These are phyloP conservation scores for Tillandsia leiboldiana DNA, from an alignment of 176 grass and related monocot species.

Conservation along the genomic window DNA sequence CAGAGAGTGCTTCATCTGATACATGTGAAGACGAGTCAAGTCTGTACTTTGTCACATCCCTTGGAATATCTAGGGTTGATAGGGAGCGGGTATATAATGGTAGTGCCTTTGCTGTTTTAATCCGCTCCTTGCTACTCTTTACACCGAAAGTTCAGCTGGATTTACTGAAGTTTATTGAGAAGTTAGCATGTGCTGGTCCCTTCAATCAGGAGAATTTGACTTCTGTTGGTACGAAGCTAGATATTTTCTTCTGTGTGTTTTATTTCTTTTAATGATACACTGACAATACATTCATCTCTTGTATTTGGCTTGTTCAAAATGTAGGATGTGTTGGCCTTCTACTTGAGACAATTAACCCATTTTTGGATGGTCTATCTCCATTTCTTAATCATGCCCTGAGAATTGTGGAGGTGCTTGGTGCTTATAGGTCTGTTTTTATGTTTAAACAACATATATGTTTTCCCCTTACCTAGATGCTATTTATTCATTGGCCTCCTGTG, in stretches of 20 bases:
- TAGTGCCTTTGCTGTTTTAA: slow-evolving; percentile 70
- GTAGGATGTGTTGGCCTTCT: slow-evolving; percentile 89
- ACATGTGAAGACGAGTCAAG: slow-evolving; percentile 38
- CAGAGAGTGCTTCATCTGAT: slow-evolving; percentile 43
- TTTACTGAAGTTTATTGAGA: slow-evolving; percentile 82
- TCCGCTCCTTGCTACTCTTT: slow-evolving; percentile 77
- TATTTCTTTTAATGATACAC: background rate
- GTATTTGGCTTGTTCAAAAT: slow-evolving; percentile 22
- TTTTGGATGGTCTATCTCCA: slow-evolving; percentile 87
- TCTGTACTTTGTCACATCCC: slow-evolving; percentile 52
- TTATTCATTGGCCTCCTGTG: background rate
- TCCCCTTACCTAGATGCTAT: background rate
- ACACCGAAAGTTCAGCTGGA: slow-evolving; percentile 92
- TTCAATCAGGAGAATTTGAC: slow-evolving; percentile 98
- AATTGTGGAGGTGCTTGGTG: slow-evolving; percentile 91
- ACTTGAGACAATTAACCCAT: slow-evolving; percentile 85
- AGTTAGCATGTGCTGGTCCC: slow-evolving; percentile 65
- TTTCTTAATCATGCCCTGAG: slow-evolving; percentile 85
- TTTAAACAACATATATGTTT: slow-evolving; percentile 7
- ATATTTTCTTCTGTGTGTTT: background rate
- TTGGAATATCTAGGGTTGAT: slow-evolving; percentile 81
- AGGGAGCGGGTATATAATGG: slow-evolving; percentile 82
- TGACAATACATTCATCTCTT: slow-evolving; percentile 4
- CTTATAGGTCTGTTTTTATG: slow-evolving; percentile 60
- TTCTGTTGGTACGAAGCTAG: slow-evolving; percentile 65